Conservation (phyloP, 116 monocot genomes). For the Thalassia testudinum region DNA sequence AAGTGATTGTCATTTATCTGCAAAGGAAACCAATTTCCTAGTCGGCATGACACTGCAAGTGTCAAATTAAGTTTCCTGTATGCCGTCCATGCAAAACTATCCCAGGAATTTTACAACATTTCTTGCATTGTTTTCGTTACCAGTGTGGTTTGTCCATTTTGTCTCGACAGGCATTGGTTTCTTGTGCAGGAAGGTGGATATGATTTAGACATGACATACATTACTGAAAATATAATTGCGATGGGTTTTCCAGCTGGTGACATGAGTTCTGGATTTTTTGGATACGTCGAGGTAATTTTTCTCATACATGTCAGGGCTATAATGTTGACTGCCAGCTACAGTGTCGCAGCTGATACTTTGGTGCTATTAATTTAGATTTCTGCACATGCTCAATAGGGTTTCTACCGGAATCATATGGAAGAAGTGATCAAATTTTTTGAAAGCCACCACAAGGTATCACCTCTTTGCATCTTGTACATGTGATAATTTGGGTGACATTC, state of each 20-base stretch:
- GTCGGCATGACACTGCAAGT: no score
- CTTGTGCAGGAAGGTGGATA: slow-evolving; percentile 83
- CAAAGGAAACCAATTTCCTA: no score
- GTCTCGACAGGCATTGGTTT: not conserved
- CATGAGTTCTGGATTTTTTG: slow-evolving; percentile 96
- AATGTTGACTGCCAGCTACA: not conserved
- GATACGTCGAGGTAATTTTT: slow-evolving; percentile 85
- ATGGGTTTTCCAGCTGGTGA: slow-evolving; percentile 99
- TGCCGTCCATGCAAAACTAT: no score
- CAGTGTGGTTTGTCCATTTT: no score
- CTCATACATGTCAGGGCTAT: not conserved
- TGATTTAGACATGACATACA: slow-evolving; percentile 99
- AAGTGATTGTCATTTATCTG: no score
- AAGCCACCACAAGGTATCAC: slow-evolving; percentile 79
- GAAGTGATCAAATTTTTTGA: slow-evolving; percentile 98
- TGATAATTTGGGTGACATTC: no score
- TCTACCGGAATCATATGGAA: slow-evolving; percentile 98
- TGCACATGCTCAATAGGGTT: slow-evolving; percentile 49
- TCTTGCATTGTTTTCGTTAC: no score
- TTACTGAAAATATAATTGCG: slow-evolving; percentile 97
- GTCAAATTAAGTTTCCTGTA: no score
- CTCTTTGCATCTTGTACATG: no score
- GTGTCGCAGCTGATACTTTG: no score
- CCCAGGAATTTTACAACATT: no score
- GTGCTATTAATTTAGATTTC: no score